Evolutionary conservation across 768 basidiomycete genomes (phyloP).

Genomic region (Austroboletus eburneus): DNA sequence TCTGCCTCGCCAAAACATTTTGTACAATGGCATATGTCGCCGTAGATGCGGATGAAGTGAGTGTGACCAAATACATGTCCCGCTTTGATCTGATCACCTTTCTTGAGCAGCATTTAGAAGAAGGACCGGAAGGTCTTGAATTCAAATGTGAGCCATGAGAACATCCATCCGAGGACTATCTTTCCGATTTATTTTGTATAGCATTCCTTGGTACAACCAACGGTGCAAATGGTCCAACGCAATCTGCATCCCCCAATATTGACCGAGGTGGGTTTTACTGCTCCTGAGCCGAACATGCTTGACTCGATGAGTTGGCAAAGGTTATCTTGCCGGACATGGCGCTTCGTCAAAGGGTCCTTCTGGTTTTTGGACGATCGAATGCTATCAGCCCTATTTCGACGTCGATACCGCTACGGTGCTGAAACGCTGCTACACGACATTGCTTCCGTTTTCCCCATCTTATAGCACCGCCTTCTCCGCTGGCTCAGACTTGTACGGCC

Average conservation of each 20-base stretch:
- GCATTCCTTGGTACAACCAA: slow-evolving; percentile 50
- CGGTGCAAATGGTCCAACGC: slow-evolving; percentile 22
- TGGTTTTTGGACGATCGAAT: slow-evolving; percentile 79
- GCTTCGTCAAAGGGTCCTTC: slow-evolving; percentile 41
- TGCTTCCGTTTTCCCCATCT: slow-evolving; percentile 66
- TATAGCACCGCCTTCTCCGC: slow-evolving; percentile 61
- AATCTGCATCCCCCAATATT: slow-evolving; percentile 33
- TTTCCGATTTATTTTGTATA: slow-evolving; percentile 20
- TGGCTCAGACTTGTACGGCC: slow-evolving; percentile 69
- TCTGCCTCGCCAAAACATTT: not conserved
- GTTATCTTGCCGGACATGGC: slow-evolving; percentile 58
- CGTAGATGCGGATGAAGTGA: slow-evolving; percentile 67
- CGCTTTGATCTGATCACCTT: slow-evolving; percentile 1
- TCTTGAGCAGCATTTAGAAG: slow-evolving; percentile 49
- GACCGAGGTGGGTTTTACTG: slow-evolving; percentile 43
- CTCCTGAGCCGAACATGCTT: not conserved
- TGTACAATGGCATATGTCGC: slow-evolving; percentile 63
- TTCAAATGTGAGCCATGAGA: slow-evolving; percentile 55
- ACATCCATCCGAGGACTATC: not conserved
- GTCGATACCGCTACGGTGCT: slow-evolving; percentile 79
- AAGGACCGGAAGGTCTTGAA: slow-evolving; percentile 65
- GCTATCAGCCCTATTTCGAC: slow-evolving; percentile 87
- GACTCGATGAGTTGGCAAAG: slow-evolving; percentile 32
- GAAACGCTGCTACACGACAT: slow-evolving; percentile 69
- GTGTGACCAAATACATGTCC: slow-evolving; percentile 12